Percentiles rank a stretch among this genome's conserved stretches.
Evolutionary conservation across 805 yeast genomes (phyloP).

Genomic region (Candida tallmaniae): DNA sequence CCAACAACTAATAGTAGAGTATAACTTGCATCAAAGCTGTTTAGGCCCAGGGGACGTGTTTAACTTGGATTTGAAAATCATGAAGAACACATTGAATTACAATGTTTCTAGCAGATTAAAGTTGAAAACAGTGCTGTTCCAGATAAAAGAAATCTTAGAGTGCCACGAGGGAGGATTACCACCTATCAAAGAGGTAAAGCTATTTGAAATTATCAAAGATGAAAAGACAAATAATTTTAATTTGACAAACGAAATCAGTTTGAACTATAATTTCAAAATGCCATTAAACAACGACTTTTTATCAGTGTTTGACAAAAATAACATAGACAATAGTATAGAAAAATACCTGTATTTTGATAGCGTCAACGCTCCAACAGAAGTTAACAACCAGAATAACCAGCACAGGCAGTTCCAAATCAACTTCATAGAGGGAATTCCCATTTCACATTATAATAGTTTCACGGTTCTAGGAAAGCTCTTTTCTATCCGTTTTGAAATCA

Average conservation of each 20-base stretch:
- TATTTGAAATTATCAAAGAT: slow-evolving; percentile 30
- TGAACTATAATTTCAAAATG: slow-evolving; percentile 21
- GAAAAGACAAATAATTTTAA: slow-evolving; percentile 17
- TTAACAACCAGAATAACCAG: slow-evolving; percentile 16
- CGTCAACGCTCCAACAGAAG: slow-evolving; percentile 6
- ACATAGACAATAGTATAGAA: background rate
- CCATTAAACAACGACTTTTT: slow-evolving; percentile 37
- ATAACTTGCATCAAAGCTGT: slow-evolving; percentile 46
- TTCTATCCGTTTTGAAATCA: slow-evolving; percentile 47
- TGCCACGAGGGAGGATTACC: slow-evolving; percentile 49
- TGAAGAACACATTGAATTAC: slow-evolving; percentile 34
- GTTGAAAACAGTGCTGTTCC: slow-evolving; percentile 43
- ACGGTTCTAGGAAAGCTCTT: slow-evolving; percentile 49
- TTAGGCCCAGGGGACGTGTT: slow-evolving; percentile 57
- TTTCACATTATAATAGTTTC: slow-evolving; percentile 46
- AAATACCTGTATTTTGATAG: slow-evolving; percentile 5
- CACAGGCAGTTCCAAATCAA: slow-evolving; percentile 20
- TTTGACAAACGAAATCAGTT: slow-evolving; percentile 23
- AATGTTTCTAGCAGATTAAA: slow-evolving; percentile 27
- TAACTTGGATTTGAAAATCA: slow-evolving; percentile 32
- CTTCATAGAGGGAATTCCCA: slow-evolving; percentile 35
- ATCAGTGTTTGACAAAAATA: slow-evolving; percentile 15
- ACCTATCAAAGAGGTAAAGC: slow-evolving; percentile 41
- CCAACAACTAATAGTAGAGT: slow-evolving; percentile 42
- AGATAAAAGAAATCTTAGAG: slow-evolving; percentile 51